A percentile compares a stretch with the other conserved stretches of the same genome.
Evolutionary conservation across 768 basidiomycete genomes (phyloP).

Genomic region (Amanita phalloides): DNA sequence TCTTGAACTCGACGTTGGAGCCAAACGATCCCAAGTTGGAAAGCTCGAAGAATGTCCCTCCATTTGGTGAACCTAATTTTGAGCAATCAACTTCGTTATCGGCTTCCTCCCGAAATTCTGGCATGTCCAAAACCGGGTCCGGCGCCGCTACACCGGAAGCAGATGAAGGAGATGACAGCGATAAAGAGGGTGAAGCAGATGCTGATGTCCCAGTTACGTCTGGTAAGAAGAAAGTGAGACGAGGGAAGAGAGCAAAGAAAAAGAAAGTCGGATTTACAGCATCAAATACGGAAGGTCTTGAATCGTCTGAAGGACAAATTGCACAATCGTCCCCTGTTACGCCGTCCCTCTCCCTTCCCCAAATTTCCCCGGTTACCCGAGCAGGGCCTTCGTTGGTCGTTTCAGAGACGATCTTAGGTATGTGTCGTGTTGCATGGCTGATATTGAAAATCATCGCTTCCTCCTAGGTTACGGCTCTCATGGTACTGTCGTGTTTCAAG

Average conservation of each 20-base stretch:
- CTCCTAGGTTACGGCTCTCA: conserved; percentile 86
- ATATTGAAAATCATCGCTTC: conserved; percentile 2
- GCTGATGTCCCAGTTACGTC: conserved; percentile 29
- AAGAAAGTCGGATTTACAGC: conserved; percentile 29
- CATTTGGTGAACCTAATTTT: neutral
- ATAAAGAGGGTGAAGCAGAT: conserved; percentile 21
- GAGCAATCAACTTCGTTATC: neutral
- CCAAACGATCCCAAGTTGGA: neutral
- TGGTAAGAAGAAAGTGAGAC: conserved; percentile 32
- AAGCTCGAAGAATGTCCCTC: neutral
- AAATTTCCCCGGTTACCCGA: conserved; percentile 16
- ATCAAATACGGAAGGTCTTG: conserved; percentile 24
- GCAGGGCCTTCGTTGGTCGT: conserved; percentile 47
- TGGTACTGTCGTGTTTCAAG: conserved; percentile 91
- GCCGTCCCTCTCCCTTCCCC: conserved; percentile 12
- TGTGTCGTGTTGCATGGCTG: conserved; percentile 9
- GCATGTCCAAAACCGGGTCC: neutral
- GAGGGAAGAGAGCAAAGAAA: conserved; percentile 46
- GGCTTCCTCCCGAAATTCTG: neutral
- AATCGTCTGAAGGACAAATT: conserved; percentile 10
- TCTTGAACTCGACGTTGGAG: neutral
- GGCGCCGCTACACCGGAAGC: conserved; percentile 8
- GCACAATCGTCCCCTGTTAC: conserved; percentile 9
- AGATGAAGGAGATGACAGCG: conserved; percentile 47
- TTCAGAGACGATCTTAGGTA: conserved; percentile 69